Evolutionary conservation across 106 monocot genomes (phyloP).

Genomic region (Agapanthus africanus): DNA sequence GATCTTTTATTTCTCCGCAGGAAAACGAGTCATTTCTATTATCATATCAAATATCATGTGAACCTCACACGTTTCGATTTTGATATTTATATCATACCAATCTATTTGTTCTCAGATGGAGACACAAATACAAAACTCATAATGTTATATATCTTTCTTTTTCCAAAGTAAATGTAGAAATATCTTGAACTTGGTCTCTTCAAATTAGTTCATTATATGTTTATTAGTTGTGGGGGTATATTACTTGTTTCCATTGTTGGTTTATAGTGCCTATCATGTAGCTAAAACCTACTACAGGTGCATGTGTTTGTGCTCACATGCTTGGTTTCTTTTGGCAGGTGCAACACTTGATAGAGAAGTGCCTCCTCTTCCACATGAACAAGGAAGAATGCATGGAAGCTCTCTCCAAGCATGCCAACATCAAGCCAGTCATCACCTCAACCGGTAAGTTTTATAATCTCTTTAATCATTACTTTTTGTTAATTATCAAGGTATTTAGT

Average conservation of each 20-base stretch:
- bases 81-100: not conserved
- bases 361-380: constrained; percentile 68
- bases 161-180: no score
- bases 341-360: constrained; percentile 87
- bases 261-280: no score
- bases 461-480: no score
- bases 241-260: not conserved
- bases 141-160: not conserved
- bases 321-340: constrained; percentile 34
- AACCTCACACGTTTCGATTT: not conserved
- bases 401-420: constrained; percentile 65
- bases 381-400: constrained; percentile 81
- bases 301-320: not conserved
- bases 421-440: constrained; percentile 70
- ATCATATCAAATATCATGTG: not conserved
- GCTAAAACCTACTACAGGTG: no score
- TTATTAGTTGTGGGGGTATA: not conserved
- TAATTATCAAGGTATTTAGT: no score
- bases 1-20: not conserved
- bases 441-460: constrained; percentile 37
- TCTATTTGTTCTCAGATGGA: not conserved
- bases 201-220: not conserved
- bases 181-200: no score
- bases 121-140: no score
- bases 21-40: not conserved